phyloP scores from a whole-genome alignment of 2,329 filamentous ascomycete species.

The Neonectria hederae region DNA sequence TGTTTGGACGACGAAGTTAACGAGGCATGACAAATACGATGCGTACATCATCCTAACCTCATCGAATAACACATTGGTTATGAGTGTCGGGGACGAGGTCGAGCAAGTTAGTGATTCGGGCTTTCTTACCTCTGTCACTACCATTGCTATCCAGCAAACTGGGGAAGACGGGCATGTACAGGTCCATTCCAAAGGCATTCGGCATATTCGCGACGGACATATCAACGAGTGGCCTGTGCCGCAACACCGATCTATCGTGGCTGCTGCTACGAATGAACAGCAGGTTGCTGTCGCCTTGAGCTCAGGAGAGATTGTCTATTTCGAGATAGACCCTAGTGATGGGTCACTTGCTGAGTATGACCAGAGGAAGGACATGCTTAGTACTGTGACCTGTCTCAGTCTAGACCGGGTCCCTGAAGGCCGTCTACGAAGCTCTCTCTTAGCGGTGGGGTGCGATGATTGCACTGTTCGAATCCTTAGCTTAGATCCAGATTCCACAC shows the following conservation, averaged over 20 bases:
- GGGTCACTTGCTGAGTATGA: slow-evolving; percentile 93
- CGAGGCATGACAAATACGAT: slow-evolving; percentile 83
- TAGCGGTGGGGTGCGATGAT: slow-evolving; percentile 97
- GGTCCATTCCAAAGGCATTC: slow-evolving; percentile 94
- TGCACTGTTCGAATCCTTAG: slow-evolving; percentile 94
- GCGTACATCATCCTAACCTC: slow-evolving; percentile 95
- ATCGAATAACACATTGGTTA: slow-evolving; percentile 85
- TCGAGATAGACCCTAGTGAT: slow-evolving; percentile 89
- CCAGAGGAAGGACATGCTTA: too few relatives aligned
- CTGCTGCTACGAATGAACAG: slow-evolving; percentile 91
- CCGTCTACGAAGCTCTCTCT: slow-evolving; percentile 85
- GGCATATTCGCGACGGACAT: slow-evolving; percentile 81
- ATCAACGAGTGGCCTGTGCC: slow-evolving; percentile 95
- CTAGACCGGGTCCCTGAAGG: slow-evolving; percentile 93
- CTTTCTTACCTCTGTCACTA: slow-evolving; percentile 88
- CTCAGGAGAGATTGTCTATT: slow-evolving; percentile 96
- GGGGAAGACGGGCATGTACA: slow-evolving; percentile 94
- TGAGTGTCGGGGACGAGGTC: slow-evolving; percentile 96
- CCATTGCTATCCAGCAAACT: slow-evolving; percentile 90
- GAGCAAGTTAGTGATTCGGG: slow-evolving; percentile 95
- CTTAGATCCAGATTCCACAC: slow-evolving; percentile 85
- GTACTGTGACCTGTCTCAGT: slow-evolving; percentile 94
- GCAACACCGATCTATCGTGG: slow-evolving; percentile 93
- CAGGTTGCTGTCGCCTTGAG: slow-evolving; percentile 95
- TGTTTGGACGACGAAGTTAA: slow-evolving; percentile 95